Evolutionary conservation across 2,329 filamentous ascomycete species (phyloP).

Genomic region (Paecilomyces dactylethromorphus): DNA sequence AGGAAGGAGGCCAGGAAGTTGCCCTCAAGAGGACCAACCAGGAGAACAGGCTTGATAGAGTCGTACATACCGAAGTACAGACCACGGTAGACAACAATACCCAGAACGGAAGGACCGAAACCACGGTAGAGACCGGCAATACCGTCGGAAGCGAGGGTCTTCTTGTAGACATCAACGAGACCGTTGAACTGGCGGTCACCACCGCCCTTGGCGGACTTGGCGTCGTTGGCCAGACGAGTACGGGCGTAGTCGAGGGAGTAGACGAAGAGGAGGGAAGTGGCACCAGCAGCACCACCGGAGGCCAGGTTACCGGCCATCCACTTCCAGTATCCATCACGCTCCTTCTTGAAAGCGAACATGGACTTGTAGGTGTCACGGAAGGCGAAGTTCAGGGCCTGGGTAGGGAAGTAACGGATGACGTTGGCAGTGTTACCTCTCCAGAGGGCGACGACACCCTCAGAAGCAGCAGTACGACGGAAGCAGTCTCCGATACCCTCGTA

Average conservation of each 20-base stretch:
- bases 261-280: slow-evolving; percentile 99
- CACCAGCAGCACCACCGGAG: slow-evolving; percentile 99
- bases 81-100: slow-evolving; percentile 99
- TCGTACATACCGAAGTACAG: slow-evolving; percentile 99
- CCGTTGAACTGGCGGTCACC: slow-evolving; percentile 99
- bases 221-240: slow-evolving; percentile 99
- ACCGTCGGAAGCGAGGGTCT: slow-evolving; percentile 98
- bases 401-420: slow-evolving; percentile 99
- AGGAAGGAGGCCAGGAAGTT: slow-evolving; percentile 99
- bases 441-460: slow-evolving; percentile 90
- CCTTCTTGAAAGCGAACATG: slow-evolving; percentile 99
- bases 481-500: slow-evolving; percentile 92
- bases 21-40: slow-evolving; percentile 83
- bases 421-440: slow-evolving; percentile 99
- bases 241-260: slow-evolving; percentile 99
- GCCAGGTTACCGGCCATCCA: slow-evolving; percentile 99
- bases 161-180: slow-evolving; percentile 98
- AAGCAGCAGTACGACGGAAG: slow-evolving; percentile 83
- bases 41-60: slow-evolving; percentile 98
- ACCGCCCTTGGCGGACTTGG: slow-evolving; percentile 91
- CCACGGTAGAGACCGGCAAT: slow-evolving; percentile 99
- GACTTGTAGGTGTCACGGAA: slow-evolving; percentile 99
- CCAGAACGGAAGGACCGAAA: slow-evolving; percentile 98
- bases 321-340: slow-evolving; percentile 93
- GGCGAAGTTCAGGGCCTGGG: slow-evolving; percentile 99